Base-by-base conservation (phyloP, 805 yeast species). In the Candida manassasensis region DNA sequence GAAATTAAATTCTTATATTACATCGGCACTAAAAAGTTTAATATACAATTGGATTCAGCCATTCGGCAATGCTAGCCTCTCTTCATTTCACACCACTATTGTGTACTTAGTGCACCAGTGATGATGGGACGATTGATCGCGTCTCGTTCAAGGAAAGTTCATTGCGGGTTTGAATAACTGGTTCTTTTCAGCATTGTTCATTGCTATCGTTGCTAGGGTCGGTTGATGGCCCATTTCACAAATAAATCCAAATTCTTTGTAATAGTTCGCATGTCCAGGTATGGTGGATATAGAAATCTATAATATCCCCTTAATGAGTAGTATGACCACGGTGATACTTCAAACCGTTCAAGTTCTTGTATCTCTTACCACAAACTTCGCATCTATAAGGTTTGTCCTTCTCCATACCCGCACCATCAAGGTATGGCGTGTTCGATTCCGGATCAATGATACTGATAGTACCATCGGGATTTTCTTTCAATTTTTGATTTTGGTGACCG, bases 361-460 rank as follows among this genome's bases (percentile, higher is more conserved):
- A 93, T 38, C 98, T 70, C 63, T 90, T 93, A 40, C 97, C 97
- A 65, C 98, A 93, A 28, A 90, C 96, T 64, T 93, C 97, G 63
- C 98, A 93, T 54, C 97, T 75, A 60, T 90, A 93, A 25, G 98
- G 98, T 67, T 93, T 93, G 67, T 93, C 98, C 68, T 87, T 89
- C 60, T 93, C 98, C 76, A 87, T 75, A 15, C 89, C 95, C 62
- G 87, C 82, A 4, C 95, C 95, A 57, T 90, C 96, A 27, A 90
- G 85, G 55, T 85, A 86, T 7, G 96, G 95, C 38, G 88, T 76
- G 52, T 86, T 87, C 25, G 80, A 73, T 52, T 81, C 86, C 9
- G 98, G 98, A 59, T 93, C 96, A 41, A 90, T 84, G 26, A 90
- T 88, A 30, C 90, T 81, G 47, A 81, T 84, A 1, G 96, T 81